phyloP scores from a whole-genome alignment of 192 early-diverging fungal genomes.

The Fimicolochytrium jonesii region DNA sequence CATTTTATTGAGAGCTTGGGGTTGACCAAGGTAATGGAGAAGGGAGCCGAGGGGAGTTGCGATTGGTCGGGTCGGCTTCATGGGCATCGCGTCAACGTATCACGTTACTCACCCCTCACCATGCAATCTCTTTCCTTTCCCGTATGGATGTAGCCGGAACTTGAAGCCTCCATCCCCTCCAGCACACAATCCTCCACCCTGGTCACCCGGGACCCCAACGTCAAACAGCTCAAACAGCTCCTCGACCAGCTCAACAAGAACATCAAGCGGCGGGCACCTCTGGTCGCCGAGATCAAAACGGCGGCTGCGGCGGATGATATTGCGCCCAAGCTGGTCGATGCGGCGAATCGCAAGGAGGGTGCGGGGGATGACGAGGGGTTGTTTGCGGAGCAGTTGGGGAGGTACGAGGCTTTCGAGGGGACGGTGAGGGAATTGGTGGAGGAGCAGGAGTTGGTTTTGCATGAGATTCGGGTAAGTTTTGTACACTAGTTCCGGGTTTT shows the following conservation, averaged over 20 bases:
- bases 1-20: constrained; percentile 55
- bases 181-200: constrained; percentile 53
- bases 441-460: constrained; percentile 60
- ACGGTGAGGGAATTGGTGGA: constrained; percentile 54
- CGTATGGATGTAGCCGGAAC: constrained; percentile 32
- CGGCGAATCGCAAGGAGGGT: constrained; percentile 11
- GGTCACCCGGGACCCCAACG: constrained; percentile 58
- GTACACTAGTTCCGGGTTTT: no score
- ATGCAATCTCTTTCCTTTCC: no score
- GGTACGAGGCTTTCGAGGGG: constrained; percentile 64
- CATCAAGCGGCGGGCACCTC: constrained; percentile 52
- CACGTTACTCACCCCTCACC: no score
- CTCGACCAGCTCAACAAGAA: constrained; percentile 55
- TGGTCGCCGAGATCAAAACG: constrained; percentile 65
- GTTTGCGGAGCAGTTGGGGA: constrained; percentile 55
- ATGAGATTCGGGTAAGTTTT: constrained; percentile 44
- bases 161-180: constrained; percentile 53
- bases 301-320: constrained; percentile 74
- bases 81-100: no score
- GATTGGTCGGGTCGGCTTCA: no score
- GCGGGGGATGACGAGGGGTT: constrained; percentile 61
- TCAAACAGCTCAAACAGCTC: constrained; percentile 55
- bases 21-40: constrained; percentile 17
- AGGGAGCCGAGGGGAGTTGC: no score
- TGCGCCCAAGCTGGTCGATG: constrained; percentile 31